Conservation (phyloP, 768 basidiomycete genomes). For the Boletus subparvulus region DNA sequence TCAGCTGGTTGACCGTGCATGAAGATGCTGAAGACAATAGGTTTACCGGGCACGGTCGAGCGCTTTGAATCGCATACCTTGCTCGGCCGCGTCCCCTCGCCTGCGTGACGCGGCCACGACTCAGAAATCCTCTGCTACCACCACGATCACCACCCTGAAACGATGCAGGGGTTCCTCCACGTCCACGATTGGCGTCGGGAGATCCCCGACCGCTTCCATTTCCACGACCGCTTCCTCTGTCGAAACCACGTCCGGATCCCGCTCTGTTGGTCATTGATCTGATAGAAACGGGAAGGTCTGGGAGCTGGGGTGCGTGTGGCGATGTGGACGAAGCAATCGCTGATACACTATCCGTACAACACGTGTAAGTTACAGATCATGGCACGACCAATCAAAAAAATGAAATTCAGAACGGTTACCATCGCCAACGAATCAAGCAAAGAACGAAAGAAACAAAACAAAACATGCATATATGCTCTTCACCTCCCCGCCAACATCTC, state of each 20-base stretch:
- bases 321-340: no score
- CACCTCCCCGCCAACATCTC: conserved; percentile 2
- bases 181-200: neutral
- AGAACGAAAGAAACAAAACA: neutral
- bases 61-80: neutral
- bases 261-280: neutral
- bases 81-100: neutral
- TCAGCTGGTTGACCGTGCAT: neutral
- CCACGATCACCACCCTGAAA: neutral
- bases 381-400: no score
- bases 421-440: no score
- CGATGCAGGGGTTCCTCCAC: neutral
- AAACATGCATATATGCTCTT: neutral
- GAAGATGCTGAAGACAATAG: neutral
- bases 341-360: no score
- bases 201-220: neutral
- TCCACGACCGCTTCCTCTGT: neutral
- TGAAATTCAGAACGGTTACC: no score
- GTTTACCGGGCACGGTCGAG: neutral
- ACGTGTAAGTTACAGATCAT: no score
- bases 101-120: neutral
- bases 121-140: neutral
- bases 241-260: no score
- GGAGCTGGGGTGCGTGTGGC: no score
- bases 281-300: no score